Evolutionary conservation across 2,329 filamentous ascomycete genomes (phyloP).

Genomic region (Gyromitra esculenta): DNA sequence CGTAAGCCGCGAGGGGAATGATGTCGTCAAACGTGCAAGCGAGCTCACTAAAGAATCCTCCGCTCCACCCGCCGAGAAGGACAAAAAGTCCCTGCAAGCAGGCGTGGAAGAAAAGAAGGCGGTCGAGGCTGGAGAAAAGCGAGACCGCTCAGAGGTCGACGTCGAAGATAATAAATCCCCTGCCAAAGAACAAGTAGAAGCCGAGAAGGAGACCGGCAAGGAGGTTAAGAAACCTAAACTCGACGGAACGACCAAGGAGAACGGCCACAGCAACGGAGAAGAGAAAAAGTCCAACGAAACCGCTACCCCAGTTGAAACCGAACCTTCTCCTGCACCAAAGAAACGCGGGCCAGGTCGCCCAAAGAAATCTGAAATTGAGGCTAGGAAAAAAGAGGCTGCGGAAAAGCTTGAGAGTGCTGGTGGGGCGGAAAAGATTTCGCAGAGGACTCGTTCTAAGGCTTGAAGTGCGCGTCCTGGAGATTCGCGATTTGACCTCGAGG

Average conservation of each 20-base stretch:
- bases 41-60: slow-evolving; percentile 64
- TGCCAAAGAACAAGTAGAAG: slow-evolving; percentile 59
- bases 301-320: slow-evolving; percentile 2
- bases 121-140: slow-evolving; percentile 56
- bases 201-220: slow-evolving; percentile 54
- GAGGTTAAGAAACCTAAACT: slow-evolving; percentile 58
- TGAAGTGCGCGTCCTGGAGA: slow-evolving; percentile 38
- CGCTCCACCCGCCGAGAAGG: slow-evolving; percentile 52
- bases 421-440: slow-evolving; percentile 50
- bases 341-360: slow-evolving; percentile 57
- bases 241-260: slow-evolving; percentile 46
- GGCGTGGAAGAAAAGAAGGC: slow-evolving; percentile 56
- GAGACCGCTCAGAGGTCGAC: slow-evolving; percentile 57
- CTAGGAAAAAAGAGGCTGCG: slow-evolving; percentile 49
- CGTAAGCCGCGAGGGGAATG: slow-evolving; percentile 69
- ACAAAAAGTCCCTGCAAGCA: slow-evolving; percentile 54
- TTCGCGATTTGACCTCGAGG: slow-evolving; percentile 15
- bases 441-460: slow-evolving; percentile 53
- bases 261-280: slow-evolving; percentile 46
- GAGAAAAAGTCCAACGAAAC: slow-evolving; percentile 26
- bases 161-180: slow-evolving; percentile 60
- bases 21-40: slow-evolving; percentile 66
- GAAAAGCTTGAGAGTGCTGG: slow-evolving; percentile 44
- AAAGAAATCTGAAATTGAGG: slow-evolving; percentile 55
- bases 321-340: slow-evolving; percentile 47